phyloP scores from a whole-genome alignment of 768 basidiomycete genomes.

The Baorangia bicolor region DNA sequence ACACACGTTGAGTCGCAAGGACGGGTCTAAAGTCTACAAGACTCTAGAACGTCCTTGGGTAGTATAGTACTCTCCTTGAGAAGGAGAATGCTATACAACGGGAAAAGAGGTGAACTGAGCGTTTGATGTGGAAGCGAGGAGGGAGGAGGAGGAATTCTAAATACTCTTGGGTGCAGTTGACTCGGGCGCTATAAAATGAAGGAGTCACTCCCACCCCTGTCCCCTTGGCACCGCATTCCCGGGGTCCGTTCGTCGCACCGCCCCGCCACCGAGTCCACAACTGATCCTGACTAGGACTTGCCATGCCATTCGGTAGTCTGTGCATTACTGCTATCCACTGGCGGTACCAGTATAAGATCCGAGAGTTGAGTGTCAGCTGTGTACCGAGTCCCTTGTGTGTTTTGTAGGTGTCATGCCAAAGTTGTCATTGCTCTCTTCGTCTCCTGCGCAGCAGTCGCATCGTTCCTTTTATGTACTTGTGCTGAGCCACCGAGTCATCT shows the following conservation, averaged over 20 bases:
- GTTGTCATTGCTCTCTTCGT: background rate
- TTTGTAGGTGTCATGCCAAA: conserved; percentile 4
- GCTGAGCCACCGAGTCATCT: background rate
- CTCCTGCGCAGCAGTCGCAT: background rate
- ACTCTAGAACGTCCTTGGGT: conserved; percentile 43
- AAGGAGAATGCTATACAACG: conserved; percentile 26
- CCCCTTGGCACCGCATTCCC: conserved; percentile 24
- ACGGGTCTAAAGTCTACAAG: conserved; percentile 37
- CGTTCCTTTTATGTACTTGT: background rate
- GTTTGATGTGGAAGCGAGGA: background rate
- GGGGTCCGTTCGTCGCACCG: conserved; percentile 22
- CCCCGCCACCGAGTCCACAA: background rate
- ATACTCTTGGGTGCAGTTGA: conserved; percentile 24
- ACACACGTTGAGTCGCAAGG: conserved; percentile 24
- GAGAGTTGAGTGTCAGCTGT: too few species aligned
- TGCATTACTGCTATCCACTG: too few species aligned
- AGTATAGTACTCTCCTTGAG: conserved; percentile 21
- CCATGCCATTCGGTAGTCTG: too few species aligned
- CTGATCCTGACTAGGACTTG: too few species aligned
- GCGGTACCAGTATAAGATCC: too few species aligned
- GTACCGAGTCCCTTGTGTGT: background rate
- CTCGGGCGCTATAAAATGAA: conserved; percentile 33
- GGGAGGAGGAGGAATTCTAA: conserved; percentile 14
- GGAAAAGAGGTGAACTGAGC: background rate
- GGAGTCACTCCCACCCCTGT: conserved; percentile 31